Evolutionary conservation across 2,329 filamentous ascomycete species (phyloP).

Genomic region (Fusarium sp.): DNA sequence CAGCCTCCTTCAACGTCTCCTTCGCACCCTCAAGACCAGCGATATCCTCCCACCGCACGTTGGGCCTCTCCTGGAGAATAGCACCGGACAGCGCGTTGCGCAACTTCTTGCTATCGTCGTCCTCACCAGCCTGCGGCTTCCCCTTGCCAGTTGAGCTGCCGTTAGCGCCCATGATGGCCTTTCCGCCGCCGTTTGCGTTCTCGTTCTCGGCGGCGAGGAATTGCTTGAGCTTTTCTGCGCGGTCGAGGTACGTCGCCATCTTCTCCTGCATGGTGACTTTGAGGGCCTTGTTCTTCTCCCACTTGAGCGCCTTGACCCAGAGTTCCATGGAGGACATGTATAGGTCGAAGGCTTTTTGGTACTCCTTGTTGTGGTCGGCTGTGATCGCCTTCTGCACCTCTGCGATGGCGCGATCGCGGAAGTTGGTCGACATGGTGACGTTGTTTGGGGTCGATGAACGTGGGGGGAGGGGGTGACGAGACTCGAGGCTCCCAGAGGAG

Average conservation of each 20-base stretch:
- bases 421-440: constrained; percentile 89
- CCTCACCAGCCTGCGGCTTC: constrained; percentile 68
- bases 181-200: constrained; percentile 72
- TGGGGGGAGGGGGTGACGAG: constrained; percentile 16
- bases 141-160: constrained; percentile 72
- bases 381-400: constrained; percentile 98
- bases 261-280: constrained; percentile 98
- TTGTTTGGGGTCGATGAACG: constrained; percentile 16
- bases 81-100: constrained; percentile 89
- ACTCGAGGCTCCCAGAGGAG: not conserved
- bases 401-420: constrained; percentile 95
- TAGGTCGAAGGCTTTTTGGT: constrained; percentile 94
- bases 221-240: constrained; percentile 95
- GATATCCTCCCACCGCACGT: constrained; percentile 98
- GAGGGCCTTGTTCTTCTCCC: constrained; percentile 98
- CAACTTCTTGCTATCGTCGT: constrained; percentile 95
- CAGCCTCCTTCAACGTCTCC: constrained; percentile 96
- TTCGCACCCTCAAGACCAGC: constrained; percentile 94
- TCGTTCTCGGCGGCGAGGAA: constrained; percentile 83
- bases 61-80: constrained; percentile 94
- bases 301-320: constrained; percentile 99
- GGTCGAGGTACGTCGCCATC: constrained; percentile 97
- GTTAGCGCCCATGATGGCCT: constrained; percentile 73
- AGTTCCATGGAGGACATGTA: constrained; percentile 97
- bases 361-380: constrained; percentile 92